These are phyloP conservation scores for Alternaria viburni DNA, from an alignment of 2,329 filamentous ascomycete species.

Conservation along the genomic window DNA sequence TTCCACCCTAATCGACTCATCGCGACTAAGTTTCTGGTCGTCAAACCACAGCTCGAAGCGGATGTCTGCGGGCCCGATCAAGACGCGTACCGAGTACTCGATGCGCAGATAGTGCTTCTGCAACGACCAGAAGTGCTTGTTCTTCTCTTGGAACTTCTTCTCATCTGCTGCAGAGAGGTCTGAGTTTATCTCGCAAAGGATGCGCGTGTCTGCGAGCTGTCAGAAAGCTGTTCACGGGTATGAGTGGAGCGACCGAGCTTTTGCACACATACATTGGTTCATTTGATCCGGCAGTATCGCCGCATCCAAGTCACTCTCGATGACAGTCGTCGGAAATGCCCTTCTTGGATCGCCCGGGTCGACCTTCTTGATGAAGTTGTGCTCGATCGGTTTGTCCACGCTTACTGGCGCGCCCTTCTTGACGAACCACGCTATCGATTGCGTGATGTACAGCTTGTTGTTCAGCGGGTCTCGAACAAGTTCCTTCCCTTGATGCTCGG, in stretches of 20 bases:
- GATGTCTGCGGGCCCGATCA: slow-evolving; percentile 49
- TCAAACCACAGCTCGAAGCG: slow-evolving; percentile 50
- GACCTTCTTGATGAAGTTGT: slow-evolving; percentile 43
- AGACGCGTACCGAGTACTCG: slow-evolving; percentile 46
- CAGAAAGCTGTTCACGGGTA: not conserved
- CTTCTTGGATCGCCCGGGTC: slow-evolving; percentile 39
- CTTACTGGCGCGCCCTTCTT: slow-evolving; percentile 43
- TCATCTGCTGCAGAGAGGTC: slow-evolving; percentile 41
- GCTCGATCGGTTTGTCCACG: slow-evolving; percentile 41
- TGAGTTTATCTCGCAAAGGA: slow-evolving; percentile 46
- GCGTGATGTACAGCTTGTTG: slow-evolving; percentile 44
- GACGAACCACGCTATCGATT: slow-evolving; percentile 49
- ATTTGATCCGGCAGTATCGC: slow-evolving; percentile 36
- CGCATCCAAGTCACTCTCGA: slow-evolving; percentile 36
- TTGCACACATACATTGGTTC: slow-evolving; percentile 25
- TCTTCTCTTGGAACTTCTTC: slow-evolving; percentile 44
- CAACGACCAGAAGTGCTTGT: slow-evolving; percentile 45
- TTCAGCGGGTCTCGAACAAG: slow-evolving; percentile 39
- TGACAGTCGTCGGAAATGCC: slow-evolving; percentile 42
- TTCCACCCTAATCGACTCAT: slow-evolving; percentile 46
- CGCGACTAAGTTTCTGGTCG: slow-evolving; percentile 42
- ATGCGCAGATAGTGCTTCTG: slow-evolving; percentile 44
- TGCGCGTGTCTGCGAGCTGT: slow-evolving; percentile 28
- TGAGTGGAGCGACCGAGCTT: not conserved
- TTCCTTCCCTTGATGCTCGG: slow-evolving; percentile 34